Percentiles rank a stretch among this genome's conserved stretches.
These are phyloP conservation scores for Dactylellina haptotyla DNA, from an alignment of 2,329 filamentous ascomycete species.

Conservation along the genomic window DNA sequence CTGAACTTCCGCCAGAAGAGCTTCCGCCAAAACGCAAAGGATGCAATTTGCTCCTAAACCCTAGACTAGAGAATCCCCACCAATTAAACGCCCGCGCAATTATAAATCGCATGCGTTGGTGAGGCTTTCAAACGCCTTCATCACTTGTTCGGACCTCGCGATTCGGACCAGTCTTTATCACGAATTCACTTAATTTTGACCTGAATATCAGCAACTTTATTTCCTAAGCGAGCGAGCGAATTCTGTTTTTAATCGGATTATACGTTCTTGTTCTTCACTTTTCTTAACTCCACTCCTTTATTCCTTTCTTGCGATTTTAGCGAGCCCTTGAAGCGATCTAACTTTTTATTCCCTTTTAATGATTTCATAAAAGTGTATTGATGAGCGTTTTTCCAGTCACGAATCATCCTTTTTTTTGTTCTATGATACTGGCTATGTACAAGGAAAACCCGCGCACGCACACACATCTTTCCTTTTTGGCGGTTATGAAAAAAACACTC, in stretches of 20 bases:
- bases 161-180: not conserved
- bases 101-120: no score
- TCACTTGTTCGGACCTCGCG: not conserved
- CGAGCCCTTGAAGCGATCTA: conserved; percentile 39
- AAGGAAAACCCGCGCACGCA: no score
- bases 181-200: conserved; percentile 20
- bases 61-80: no score
- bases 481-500: not conserved
- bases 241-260: conserved; percentile 7
- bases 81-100: no score
- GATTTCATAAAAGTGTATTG: conserved; percentile 41
- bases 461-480: not conserved
- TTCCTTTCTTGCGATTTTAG: conserved; percentile 41
- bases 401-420: not conserved
- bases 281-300: conserved; percentile 8
- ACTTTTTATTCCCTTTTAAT: conserved; percentile 9
- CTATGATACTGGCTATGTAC: not conserved
- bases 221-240: conserved; percentile 45
- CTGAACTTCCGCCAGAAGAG: conserved; percentile 50
- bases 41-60: conserved; percentile 34
- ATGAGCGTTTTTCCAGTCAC: conserved; percentile 16
- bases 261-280: not conserved
- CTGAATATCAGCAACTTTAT: conserved; percentile 9
- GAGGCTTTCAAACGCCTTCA: not conserved
- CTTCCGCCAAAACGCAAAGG: conserved; percentile 41